Evolutionary conservation across 192 early-diverging fungal genomes (phyloP).

Genomic region (Backusella tarrabulga): DNA sequence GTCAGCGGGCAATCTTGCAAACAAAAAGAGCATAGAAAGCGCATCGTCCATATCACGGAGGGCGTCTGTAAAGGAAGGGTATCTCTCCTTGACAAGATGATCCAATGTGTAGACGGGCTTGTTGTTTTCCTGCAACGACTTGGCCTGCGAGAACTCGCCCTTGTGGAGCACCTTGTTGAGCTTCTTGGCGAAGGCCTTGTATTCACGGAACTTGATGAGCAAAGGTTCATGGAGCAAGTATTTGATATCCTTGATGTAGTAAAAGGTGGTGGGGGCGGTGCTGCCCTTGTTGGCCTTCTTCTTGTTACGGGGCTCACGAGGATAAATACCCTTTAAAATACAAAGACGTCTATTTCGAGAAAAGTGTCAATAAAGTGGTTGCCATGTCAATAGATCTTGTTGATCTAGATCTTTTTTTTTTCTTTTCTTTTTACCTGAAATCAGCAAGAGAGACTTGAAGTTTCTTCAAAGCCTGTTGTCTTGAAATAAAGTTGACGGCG

Average conservation of each 20-base stretch:
- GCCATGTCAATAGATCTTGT: not conserved
- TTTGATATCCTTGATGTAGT: conserved; percentile 96
- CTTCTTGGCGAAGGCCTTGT: conserved; percentile 86
- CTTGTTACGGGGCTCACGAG: conserved; percentile 90
- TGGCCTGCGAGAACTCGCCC: conserved; percentile 74
- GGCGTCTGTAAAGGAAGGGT: conserved; percentile 92
- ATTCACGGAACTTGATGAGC: conserved; percentile 87
- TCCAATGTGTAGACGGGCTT: conserved; percentile 88
- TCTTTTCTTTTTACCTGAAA: conserved; percentile 64
- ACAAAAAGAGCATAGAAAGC: conserved; percentile 94
- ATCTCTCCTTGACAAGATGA: conserved; percentile 93
- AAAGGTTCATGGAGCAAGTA: conserved; percentile 94
- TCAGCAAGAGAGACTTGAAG: conserved; percentile 92
- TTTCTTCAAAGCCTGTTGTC: conserved; percentile 89
- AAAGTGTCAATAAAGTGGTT: not conserved
- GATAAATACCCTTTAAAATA: conserved; percentile 99
- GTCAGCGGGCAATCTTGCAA: conserved; percentile 84
- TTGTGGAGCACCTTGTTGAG: conserved; percentile 85
- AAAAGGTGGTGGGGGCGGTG: conserved; percentile 81
- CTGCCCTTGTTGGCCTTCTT: conserved; percentile 92
- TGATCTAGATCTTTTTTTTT: not conserved
- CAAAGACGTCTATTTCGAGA: conserved; percentile 74
- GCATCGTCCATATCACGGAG: conserved; percentile 96
- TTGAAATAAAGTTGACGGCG: conserved; percentile 86
- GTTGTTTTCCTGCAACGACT: conserved; percentile 69